These are phyloP conservation scores for Penicillium angulare DNA, from an alignment of 495 filamentous ascomycete species.

Conservation along the genomic window DNA sequence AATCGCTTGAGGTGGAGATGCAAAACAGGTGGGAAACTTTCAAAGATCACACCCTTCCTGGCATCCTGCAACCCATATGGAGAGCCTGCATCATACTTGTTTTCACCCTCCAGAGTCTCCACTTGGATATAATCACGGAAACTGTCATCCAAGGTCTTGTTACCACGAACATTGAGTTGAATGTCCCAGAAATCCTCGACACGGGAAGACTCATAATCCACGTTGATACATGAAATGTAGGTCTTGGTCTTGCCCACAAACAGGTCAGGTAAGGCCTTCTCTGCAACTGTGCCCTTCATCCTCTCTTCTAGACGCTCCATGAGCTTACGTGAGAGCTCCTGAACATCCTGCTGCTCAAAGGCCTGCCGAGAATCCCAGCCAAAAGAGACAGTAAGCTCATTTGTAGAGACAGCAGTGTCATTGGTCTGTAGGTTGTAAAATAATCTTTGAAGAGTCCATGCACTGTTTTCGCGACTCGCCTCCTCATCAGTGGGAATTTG, in stretches of 20 bases:
- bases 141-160: slow-evolving; percentile 88
- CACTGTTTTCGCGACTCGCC: slow-evolving; percentile 77
- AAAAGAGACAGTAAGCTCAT: slow-evolving; percentile 91
- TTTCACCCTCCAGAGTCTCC: slow-evolving; percentile 95
- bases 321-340: slow-evolving; percentile 91
- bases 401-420: slow-evolving; percentile 77
- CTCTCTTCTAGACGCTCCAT: slow-evolving; percentile 95
- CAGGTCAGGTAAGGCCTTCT: slow-evolving; percentile 83
- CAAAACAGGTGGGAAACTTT: slow-evolving; percentile 90
- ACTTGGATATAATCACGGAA: slow-evolving; percentile 96
- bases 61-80: slow-evolving; percentile 92
- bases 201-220: slow-evolving; percentile 91
- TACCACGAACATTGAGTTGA: slow-evolving; percentile 92
- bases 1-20: slow-evolving; percentile 97
- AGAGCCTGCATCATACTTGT: slow-evolving; percentile 91
- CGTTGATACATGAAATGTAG: slow-evolving; percentile 97
- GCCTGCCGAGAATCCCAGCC: slow-evolving; percentile 98
- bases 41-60: slow-evolving; percentile 96
- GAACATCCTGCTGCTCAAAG: slow-evolving; percentile 98
- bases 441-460: slow-evolving; percentile 88
- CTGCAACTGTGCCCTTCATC: slow-evolving; percentile 97
- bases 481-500: slow-evolving; percentile 90
- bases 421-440: slow-evolving; percentile 93
- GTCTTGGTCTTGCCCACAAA: slow-evolving; percentile 98
- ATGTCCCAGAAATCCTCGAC: slow-evolving; percentile 99